Percentiles rank a stretch among this genome's conserved stretches.
These are phyloP conservation scores for Artemisia annua DNA, from an alignment of 129 eudicot genomes.

Conservation along the genomic window DNA sequence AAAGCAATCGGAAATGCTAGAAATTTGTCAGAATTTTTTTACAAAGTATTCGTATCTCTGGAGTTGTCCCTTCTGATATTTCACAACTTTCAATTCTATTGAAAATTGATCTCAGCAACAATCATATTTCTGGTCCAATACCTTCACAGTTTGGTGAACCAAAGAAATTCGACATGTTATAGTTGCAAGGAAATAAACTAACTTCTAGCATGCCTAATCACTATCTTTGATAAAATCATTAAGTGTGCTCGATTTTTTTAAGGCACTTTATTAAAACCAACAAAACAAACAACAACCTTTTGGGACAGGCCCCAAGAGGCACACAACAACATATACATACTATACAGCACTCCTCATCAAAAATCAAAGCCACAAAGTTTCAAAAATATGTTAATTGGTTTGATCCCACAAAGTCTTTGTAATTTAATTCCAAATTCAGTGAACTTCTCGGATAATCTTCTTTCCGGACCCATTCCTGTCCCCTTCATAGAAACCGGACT, in stretches of 20 bases:
- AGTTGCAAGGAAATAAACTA: slow-evolving; percentile 60
- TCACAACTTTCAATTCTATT: slow-evolving; percentile 60
- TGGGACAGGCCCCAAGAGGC: no score
- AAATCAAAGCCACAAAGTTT: no score
- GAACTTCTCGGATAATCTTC: no score
- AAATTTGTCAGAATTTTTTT: slow-evolving; percentile 69
- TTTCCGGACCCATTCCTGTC: no score
- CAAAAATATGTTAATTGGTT: slow-evolving; percentile 59
- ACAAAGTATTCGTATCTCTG: slow-evolving; percentile 59
- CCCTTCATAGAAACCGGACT: no score
- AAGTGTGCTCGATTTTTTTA: slow-evolving; percentile 70
- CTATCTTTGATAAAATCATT: slow-evolving; percentile 55
- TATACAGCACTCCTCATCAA: no score
- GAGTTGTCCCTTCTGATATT: slow-evolving; percentile 58
- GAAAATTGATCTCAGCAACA: slow-evolving; percentile 78
- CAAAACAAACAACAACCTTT: no score
- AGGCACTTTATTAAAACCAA: no score
- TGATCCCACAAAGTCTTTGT: slow-evolving; percentile 68
- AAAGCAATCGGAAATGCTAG: slow-evolving; percentile 48
- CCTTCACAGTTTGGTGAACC: slow-evolving; percentile 71
- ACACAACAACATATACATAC: no score
- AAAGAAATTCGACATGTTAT: slow-evolving; percentile 47
- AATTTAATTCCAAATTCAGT: slow-evolving; percentile 71
- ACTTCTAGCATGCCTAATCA: slow-evolving; percentile 63
- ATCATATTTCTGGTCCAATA: slow-evolving; percentile 58